A percentile compares a stretch with the other conserved stretches of the same genome.
Conservation (phyloP, 257 asterid genomes). For the Solanum medicagineum region DNA sequence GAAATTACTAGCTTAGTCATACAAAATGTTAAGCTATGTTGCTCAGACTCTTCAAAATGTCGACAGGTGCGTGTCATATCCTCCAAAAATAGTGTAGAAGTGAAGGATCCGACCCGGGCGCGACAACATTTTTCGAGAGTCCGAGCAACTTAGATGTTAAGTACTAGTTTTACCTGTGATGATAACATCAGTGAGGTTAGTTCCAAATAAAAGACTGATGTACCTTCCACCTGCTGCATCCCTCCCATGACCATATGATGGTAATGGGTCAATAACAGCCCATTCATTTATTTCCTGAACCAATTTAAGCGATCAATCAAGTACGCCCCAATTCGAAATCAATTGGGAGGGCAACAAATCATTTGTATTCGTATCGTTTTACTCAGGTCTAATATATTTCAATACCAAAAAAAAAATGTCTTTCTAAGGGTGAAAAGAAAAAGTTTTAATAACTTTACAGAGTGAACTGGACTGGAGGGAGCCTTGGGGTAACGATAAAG, state of each 20-base stretch:
- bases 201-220: conserved; percentile 51
- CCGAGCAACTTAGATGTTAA: too few relatives aligned
- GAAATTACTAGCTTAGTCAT: background rate
- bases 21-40: background rate
- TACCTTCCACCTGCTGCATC: conserved; percentile 58
- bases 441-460: background rate
- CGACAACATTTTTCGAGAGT: too few relatives aligned
- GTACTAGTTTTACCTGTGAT: conserved; percentile 32
- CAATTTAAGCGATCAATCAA: background rate
- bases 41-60: too few relatives aligned
- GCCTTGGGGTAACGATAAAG: background rate
- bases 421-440: background rate
- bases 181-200: conserved; percentile 44
- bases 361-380: background rate
- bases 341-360: background rate
- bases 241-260: conserved; percentile 70
- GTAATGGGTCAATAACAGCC: conserved; percentile 55
- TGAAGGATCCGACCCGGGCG: too few relatives aligned
- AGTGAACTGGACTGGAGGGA: background rate
- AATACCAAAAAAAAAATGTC: background rate
- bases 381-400: background rate
- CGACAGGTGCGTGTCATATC: too few relatives aligned
- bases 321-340: background rate
- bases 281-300: conserved; percentile 12
- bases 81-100: too few relatives aligned